Evolutionary conservation across 306 rosid species (phyloP).

Genomic region (Lablab purpureus): DNA sequence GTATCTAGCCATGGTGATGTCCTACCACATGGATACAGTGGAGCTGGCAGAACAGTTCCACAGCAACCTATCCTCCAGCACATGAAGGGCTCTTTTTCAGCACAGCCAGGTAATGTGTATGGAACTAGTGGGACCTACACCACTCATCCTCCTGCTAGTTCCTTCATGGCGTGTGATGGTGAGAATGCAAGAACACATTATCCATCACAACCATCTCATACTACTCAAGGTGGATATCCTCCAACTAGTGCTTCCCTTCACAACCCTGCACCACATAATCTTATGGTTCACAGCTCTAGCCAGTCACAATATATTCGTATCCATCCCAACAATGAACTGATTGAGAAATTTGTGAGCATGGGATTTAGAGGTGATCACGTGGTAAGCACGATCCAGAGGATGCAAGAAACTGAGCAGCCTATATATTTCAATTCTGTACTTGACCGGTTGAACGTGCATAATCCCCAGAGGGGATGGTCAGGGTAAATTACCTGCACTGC

Average conservation of each 20-base stretch:
- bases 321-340: slow-evolving; percentile 75
- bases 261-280: slow-evolving; percentile 56
- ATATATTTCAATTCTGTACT: slow-evolving; percentile 77
- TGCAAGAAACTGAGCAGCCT: slow-evolving; percentile 87
- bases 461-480: slow-evolving; percentile 78
- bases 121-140: slow-evolving; percentile 58
- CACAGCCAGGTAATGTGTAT: slow-evolving; percentile 64
- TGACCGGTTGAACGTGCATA: slow-evolving; percentile 72
- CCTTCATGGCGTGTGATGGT: slow-evolving; percentile 68
- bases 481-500: slow-evolving; percentile 47
- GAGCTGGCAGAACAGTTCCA: slow-evolving; percentile 64
- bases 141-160: slow-evolving; percentile 63
- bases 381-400: slow-evolving; percentile 78
- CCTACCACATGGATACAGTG: slow-evolving; percentile 67
- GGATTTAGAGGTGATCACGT: slow-evolving; percentile 83
- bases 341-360: slow-evolving; percentile 77
- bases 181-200: slow-evolving; percentile 72
- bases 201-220: slow-evolving; percentile 67
- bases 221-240: slow-evolving; percentile 70
- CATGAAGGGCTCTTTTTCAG: slow-evolving; percentile 61
- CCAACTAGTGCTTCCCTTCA: slow-evolving; percentile 68
- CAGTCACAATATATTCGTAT: slow-evolving; percentile 59
- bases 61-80: slow-evolving; percentile 76
- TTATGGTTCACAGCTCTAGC: slow-evolving; percentile 56
- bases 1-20: slow-evolving; percentile 61